A percentile compares a stretch with the other conserved stretches of the same genome.
phyloP scores from a whole-genome alignment of 1,139 yeast genomes.

The Yamadazyma taylorii region DNA sequence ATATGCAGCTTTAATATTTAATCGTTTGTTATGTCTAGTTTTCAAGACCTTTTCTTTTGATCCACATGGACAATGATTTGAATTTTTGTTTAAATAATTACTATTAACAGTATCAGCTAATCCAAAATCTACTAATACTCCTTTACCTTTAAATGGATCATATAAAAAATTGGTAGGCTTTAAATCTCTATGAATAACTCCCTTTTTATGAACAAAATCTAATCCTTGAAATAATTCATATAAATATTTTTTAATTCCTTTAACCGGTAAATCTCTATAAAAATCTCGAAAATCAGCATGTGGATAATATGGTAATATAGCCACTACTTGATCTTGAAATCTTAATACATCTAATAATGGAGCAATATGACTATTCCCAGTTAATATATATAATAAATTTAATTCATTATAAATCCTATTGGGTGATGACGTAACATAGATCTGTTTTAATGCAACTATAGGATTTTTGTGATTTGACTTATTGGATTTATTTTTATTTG shows the following conservation, averaged over 20 bases:
- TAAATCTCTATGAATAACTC: slow-evolving; percentile 83
- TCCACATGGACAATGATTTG: slow-evolving; percentile 33
- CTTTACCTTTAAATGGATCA: slow-evolving; percentile 71
- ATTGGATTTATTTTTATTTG: slow-evolving; percentile 2
- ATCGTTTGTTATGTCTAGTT: slow-evolving; percentile 32
- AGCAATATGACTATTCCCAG: slow-evolving; percentile 75
- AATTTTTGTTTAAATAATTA: slow-evolving; percentile 13
- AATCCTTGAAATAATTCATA: slow-evolving; percentile 76
- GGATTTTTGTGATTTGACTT: slow-evolving; percentile 36
- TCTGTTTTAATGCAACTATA: slow-evolving; percentile 86
- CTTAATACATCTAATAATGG: slow-evolving; percentile 88
- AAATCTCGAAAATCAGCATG: slow-evolving; percentile 90
- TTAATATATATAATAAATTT: slow-evolving; percentile 65
- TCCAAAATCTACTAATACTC: slow-evolving; percentile 91
- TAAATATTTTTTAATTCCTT: slow-evolving; percentile 80
- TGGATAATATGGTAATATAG: slow-evolving; percentile 86
- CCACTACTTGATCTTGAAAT: slow-evolving; percentile 86
- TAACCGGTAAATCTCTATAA: slow-evolving; percentile 73
- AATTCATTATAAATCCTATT: slow-evolving; percentile 86
- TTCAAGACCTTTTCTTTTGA: slow-evolving; percentile 24
- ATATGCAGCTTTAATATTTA: slow-evolving; percentile 60
- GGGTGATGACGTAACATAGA: slow-evolving; percentile 94
- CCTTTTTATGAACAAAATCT: slow-evolving; percentile 71
- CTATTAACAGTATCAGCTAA: slow-evolving; percentile 61
- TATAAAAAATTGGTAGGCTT: slow-evolving; percentile 88